phyloP scores from a whole-genome alignment of 768 basidiomycete genomes.

The Bullera alba region DNA sequence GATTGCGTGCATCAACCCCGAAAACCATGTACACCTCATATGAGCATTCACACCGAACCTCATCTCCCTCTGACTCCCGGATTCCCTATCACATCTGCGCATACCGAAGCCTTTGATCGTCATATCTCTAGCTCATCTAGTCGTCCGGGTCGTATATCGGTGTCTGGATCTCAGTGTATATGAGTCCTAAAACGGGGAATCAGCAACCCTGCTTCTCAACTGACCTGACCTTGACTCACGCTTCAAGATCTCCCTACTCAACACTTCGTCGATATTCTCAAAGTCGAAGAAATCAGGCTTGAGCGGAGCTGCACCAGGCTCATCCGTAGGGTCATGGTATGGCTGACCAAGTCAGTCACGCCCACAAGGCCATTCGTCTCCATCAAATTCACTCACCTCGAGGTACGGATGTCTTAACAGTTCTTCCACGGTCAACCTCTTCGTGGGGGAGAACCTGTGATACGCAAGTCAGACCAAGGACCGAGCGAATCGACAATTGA shows the following conservation, averaged over 20 bases:
- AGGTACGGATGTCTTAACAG: constrained; percentile 86
- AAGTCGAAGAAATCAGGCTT: constrained; percentile 48
- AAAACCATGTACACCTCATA: no score
- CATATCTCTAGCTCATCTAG: no score
- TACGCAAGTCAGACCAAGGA: no score
- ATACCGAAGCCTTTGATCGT: no score
- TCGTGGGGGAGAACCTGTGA: constrained; percentile 55
- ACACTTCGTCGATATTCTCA: constrained; percentile 41
- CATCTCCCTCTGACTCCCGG: no score
- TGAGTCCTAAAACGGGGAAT: constrained; percentile 13
- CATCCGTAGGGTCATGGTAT: constrained; percentile 83
- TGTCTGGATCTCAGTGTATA: constrained; percentile 30
- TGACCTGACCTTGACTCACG: constrained; percentile 19
- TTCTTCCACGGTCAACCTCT: constrained; percentile 79
- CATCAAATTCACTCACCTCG: constrained; percentile 48
- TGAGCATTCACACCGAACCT: no score
- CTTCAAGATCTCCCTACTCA: constrained; percentile 45
- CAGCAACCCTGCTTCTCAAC: not conserved
- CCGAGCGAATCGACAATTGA: no score
- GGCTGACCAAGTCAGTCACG: constrained; percentile 50
- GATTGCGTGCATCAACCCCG: no score
- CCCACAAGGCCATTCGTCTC: not conserved
- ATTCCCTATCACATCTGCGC: no score
- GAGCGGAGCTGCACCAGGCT: constrained; percentile 61
- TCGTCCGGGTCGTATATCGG: constrained; percentile 1